Evolutionary conservation across 2,329 filamentous ascomycete species (phyloP).

Genomic region (Monilinia polystroma): DNA sequence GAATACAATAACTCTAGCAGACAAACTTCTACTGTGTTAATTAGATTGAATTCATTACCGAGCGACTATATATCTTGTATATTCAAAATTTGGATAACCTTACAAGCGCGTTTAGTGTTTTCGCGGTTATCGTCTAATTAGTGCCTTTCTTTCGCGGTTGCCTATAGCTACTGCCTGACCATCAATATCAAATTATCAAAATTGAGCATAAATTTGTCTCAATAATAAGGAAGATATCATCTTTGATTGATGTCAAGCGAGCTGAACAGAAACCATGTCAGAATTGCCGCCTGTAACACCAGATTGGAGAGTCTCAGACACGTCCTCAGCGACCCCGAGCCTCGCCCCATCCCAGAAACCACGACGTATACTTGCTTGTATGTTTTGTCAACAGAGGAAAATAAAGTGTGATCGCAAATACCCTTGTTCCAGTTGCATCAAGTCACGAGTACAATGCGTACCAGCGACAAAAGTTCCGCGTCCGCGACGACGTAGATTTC

Average conservation of each 20-base stretch:
- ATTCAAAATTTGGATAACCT: neutral
- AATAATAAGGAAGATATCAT: neutral
- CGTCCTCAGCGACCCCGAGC: neutral
- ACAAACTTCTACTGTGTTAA: neutral
- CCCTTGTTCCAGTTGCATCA: constrained; percentile 69
- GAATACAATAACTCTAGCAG: neutral
- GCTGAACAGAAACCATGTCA: neutral
- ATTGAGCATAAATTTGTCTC: neutral
- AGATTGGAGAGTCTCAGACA: neutral
- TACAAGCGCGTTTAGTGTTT: neutral
- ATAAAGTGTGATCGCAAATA: constrained; percentile 71
- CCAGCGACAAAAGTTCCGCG: constrained; percentile 58
- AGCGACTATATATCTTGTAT: neutral
- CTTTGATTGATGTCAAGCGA: neutral
- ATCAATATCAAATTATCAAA: neutral
- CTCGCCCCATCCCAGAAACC: constrained; percentile 23
- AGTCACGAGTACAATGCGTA: constrained; percentile 59
- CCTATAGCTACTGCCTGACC: neutral
- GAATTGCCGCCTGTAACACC: neutral
- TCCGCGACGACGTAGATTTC: constrained; percentile 53
- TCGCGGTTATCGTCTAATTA: neutral
- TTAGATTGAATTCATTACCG: neutral
- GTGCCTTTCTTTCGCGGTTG: neutral
- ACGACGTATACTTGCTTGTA: constrained; percentile 51
- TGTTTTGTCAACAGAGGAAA: constrained; percentile 74